phyloP scores from a whole-genome alignment of 306 rosid genomes.

The Gastrolobium villosum region DNA sequence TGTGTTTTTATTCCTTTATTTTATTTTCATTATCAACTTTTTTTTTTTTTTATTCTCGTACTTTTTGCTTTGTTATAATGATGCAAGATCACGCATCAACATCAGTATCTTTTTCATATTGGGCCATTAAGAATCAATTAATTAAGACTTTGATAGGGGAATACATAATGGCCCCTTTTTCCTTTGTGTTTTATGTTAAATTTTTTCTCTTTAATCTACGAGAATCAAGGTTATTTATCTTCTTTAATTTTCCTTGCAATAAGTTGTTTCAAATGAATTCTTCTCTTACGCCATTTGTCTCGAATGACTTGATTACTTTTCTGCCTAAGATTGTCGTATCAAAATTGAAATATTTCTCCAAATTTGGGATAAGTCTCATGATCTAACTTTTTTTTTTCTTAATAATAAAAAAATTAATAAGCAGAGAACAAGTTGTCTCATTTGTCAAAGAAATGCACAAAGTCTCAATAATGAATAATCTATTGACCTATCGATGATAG shows the following conservation, averaged over 20 bases:
- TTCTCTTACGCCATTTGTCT: constrained; percentile 35
- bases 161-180: constrained; percentile 38
- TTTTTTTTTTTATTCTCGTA: constrained; percentile 42
- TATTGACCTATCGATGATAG: background rate
- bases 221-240: constrained; percentile 36
- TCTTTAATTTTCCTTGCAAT: constrained; percentile 28
- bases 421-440: background rate
- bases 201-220: constrained; percentile 18
- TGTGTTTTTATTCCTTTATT: constrained; percentile 47
- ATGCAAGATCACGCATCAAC: constrained; percentile 60
- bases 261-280: constrained; percentile 24
- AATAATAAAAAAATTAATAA: background rate
- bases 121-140: constrained; percentile 48
- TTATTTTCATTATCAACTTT: constrained; percentile 42
- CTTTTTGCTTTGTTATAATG: constrained; percentile 56
- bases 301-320: constrained; percentile 25
- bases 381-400: background rate
- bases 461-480: background rate
- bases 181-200: constrained; percentile 29
- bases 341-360: constrained; percentile 34
- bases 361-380: background rate
- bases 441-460: constrained; percentile 10
- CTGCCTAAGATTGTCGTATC: background rate
- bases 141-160: constrained; percentile 44
- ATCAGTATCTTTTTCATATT: constrained; percentile 45